These are phyloP conservation scores for Hypholoma sublateritium DNA, from an alignment of 768 basidiomycete species.

Conservation along the genomic window DNA sequence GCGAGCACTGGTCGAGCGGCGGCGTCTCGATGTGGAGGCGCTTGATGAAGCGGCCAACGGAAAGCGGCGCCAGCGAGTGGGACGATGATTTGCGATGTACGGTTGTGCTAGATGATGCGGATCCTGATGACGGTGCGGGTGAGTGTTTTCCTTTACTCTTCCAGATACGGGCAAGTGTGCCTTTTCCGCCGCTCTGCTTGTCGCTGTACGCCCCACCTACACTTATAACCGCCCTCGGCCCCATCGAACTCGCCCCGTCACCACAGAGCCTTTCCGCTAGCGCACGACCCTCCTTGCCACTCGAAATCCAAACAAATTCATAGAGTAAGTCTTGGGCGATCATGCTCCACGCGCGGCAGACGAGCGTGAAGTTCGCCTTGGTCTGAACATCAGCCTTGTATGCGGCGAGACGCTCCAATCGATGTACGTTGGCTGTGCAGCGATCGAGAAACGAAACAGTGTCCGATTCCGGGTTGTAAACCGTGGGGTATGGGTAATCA, in stretches of 20 bases:
- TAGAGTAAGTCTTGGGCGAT: slow-evolving; percentile 57
- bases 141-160: not conserved
- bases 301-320: slow-evolving; percentile 70
- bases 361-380: slow-evolving; percentile 52
- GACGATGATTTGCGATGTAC: slow-evolving; percentile 36
- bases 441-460: slow-evolving; percentile 62
- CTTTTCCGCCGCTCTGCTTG: not conserved
- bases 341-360: slow-evolving; percentile 55
- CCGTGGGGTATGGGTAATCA: slow-evolving; percentile 40
- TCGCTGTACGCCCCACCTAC: not conserved
- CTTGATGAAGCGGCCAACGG: slow-evolving; percentile 41
- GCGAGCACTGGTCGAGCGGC: slow-evolving; percentile 60
- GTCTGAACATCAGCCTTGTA: slow-evolving; percentile 48
- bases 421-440: slow-evolving; percentile 38
- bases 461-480: slow-evolving; percentile 4
- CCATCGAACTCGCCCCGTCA: slow-evolving; percentile 9
- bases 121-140: not conserved
- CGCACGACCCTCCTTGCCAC: slow-evolving; percentile 31
- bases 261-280: slow-evolving; percentile 23
- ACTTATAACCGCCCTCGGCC: not conserved
- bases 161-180: not conserved
- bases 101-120: slow-evolving; percentile 16
- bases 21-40: slow-evolving; percentile 73
- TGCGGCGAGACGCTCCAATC: slow-evolving; percentile 33
- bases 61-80: slow-evolving; percentile 37